Evolutionary conservation across 768 basidiomycete genomes (phyloP).

Genomic region (Nevesoporus exiguus): DNA sequence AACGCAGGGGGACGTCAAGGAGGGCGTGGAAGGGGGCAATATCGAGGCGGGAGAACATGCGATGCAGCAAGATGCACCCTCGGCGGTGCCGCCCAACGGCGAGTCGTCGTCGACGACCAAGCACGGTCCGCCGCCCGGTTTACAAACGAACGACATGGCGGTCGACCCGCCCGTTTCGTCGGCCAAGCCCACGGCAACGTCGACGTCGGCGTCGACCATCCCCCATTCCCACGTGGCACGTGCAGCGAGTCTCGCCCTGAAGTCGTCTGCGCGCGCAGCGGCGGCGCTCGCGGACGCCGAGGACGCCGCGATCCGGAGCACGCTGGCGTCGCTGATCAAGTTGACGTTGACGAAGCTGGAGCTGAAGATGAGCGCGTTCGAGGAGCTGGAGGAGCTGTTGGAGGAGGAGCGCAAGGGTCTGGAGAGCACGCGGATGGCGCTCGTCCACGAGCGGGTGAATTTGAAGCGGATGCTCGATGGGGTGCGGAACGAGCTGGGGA

Average conservation of each 20-base stretch:
- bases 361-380: constrained; percentile 92
- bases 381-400: constrained; percentile 86
- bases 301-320: constrained; percentile 71
- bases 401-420: constrained; percentile 86
- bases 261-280: constrained; percentile 85
- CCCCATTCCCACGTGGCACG: constrained; percentile 75
- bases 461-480: constrained; percentile 70
- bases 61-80: constrained; percentile 31
- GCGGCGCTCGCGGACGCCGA: constrained; percentile 76
- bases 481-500: constrained; percentile 61
- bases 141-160: constrained; percentile 40
- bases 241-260: constrained; percentile 84
- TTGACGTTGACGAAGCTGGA: constrained; percentile 85
- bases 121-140: constrained; percentile 9
- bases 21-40: constrained; percentile 34
- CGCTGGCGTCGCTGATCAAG: constrained; percentile 82
- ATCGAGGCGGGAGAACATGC: constrained; percentile 39
- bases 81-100: constrained; percentile 6
- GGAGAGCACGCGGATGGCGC: constrained; percentile 75
- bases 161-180: constrained; percentile 38
- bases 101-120: constrained; percentile 15
- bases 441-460: constrained; percentile 75
- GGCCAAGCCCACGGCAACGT: constrained; percentile 32
- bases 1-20: constrained; percentile 29
- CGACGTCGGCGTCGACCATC: constrained; percentile 39